phyloP scores from a whole-genome alignment of 352 stramenopile species.

The Phytophthora ramorum region DNA sequence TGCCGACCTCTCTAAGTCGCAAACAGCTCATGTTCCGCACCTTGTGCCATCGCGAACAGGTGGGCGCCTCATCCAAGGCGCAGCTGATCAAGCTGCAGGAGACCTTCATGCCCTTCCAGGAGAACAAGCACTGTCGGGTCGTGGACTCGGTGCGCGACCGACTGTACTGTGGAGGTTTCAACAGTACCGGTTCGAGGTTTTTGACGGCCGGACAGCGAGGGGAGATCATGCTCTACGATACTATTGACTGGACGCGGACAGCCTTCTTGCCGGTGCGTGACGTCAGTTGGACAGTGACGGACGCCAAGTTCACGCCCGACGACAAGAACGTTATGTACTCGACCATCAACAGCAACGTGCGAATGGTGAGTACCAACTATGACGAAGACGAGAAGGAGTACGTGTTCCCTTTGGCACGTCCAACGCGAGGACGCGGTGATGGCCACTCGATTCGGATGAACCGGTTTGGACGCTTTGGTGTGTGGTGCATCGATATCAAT shows the following conservation, averaged over 20 bases:
- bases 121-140: slow-evolving; percentile 78
- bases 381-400: slow-evolving; percentile 57
- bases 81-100: slow-evolving; percentile 80
- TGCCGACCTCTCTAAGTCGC: slow-evolving; percentile 6
- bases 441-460: slow-evolving; percentile 22
- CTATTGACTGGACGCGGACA: slow-evolving; percentile 64
- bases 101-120: slow-evolving; percentile 81
- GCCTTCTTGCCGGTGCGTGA: slow-evolving; percentile 66
- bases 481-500: slow-evolving; percentile 86
- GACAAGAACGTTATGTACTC: slow-evolving; percentile 80
- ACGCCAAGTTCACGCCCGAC: slow-evolving; percentile 84
- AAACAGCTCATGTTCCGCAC: slow-evolving; percentile 64
- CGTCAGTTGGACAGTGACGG: slow-evolving; percentile 84
- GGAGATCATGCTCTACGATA: slow-evolving; percentile 82
- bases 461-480: slow-evolving; percentile 64
- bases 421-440: slow-evolving; percentile 26
- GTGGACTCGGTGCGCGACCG: slow-evolving; percentile 75
- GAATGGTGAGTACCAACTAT: slow-evolving; percentile 77
- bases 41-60: slow-evolving; percentile 73
- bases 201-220: slow-evolving; percentile 71
- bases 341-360: slow-evolving; percentile 84
- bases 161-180: slow-evolving; percentile 86
- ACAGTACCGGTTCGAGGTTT: slow-evolving; percentile 71
- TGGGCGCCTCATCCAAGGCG: slow-evolving; percentile 62
- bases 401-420: slow-evolving; percentile 50